Conservation (phyloP, 352 stramenopile species). For the Globisporangium cystogenes region DNA sequence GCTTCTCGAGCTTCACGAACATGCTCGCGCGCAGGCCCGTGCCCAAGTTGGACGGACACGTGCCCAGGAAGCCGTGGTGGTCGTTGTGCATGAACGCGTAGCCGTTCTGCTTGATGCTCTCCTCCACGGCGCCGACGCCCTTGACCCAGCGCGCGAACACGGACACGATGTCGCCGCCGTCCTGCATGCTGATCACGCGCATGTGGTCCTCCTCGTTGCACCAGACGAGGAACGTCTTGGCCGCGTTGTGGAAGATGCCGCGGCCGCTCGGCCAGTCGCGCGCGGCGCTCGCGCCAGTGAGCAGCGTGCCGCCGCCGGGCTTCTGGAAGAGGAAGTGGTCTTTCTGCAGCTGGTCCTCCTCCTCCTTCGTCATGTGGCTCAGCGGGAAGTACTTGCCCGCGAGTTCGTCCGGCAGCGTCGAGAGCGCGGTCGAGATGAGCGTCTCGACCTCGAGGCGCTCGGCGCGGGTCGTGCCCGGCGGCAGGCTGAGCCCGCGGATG, state of each 20-base stretch:
- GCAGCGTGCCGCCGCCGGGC: slow-evolving; percentile 80
- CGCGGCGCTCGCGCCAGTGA: slow-evolving; percentile 79
- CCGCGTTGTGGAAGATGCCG: slow-evolving; percentile 91
- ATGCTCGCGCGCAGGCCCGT: slow-evolving; percentile 79
- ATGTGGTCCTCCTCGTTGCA: slow-evolving; percentile 89
- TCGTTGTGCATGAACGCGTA: slow-evolving; percentile 86
- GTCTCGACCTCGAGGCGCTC: slow-evolving; percentile 83
- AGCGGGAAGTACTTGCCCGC: slow-evolving; percentile 87
- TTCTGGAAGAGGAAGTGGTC: slow-evolving; percentile 94
- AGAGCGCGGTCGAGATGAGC: slow-evolving; percentile 72
- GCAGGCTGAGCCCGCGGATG: slow-evolving; percentile 85
- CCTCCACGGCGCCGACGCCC: slow-evolving; percentile 71
- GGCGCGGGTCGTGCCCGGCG: slow-evolving; percentile 77
- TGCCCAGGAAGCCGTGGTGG: slow-evolving; percentile 80
- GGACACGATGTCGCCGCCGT: slow-evolving; percentile 85
- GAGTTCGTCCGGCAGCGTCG: slow-evolving; percentile 60
- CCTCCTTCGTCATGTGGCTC: slow-evolving; percentile 86
- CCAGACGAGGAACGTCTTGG: slow-evolving; percentile 89
- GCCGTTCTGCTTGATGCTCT: slow-evolving; percentile 71
- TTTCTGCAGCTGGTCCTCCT: slow-evolving; percentile 88
- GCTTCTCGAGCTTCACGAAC: slow-evolving; percentile 81
- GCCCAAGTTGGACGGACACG: slow-evolving; percentile 84
- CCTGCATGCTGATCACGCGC: slow-evolving; percentile 87
- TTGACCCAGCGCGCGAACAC: slow-evolving; percentile 88
- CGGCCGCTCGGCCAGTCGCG: slow-evolving; percentile 91